Base-by-base conservation (phyloP, 2,329 filamentous ascomycete species). In the Ophiostoma pallidulum region DNA sequence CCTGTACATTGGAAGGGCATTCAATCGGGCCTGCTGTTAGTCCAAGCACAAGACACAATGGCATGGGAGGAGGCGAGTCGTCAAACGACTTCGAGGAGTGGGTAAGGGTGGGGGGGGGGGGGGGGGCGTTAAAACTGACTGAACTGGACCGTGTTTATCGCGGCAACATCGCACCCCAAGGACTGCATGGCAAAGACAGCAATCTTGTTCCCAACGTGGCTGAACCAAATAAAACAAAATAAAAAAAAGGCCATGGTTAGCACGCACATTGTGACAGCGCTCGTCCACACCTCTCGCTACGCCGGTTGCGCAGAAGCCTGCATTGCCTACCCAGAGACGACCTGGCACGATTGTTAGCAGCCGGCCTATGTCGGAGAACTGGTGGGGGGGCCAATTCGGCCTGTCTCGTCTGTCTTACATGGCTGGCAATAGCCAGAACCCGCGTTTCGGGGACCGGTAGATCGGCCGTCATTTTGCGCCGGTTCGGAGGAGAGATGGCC, bases 161-260 rank as follows among this genome's bases (percentile, higher is more conserved):
- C 87, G 8, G 89, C 85, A 7, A 96, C 91, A 59, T 98, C 91
- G 61, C 89, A 96, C 41, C 92, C 92, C 43, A 98, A 70, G 1
- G 86, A 84, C 65, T 98, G 91, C 75, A 98, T 84, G 56, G 90
- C 87, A 61, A 95, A 94, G 1, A 89, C 89, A 36, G 90, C 90
- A 73, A 98, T 95, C 60, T 91, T 95, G 65, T 98, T 98, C 44
- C 92, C 92, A 56, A 98, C 92, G 75, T 96, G 91, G 63, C 92
- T 95, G 64, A 13, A n/a, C n/a, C 13, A 32, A 32, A 32, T 8
- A 31, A 24, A n/a, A n/a, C n/a, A n/a, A n/a, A n/a, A n/a, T n/a
- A n/a, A n/a, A n/a, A n/a, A n/a, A n/a, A n/a, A n/a, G n/a, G n/a
- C n/a, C n/a, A n/a, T n/a, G n/a, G n/a, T n/a, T n/a, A n/a, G n/a